Conservation (phyloP, 495 filamentous ascomycete genomes). For the Cladorrhinum samala region DNA sequence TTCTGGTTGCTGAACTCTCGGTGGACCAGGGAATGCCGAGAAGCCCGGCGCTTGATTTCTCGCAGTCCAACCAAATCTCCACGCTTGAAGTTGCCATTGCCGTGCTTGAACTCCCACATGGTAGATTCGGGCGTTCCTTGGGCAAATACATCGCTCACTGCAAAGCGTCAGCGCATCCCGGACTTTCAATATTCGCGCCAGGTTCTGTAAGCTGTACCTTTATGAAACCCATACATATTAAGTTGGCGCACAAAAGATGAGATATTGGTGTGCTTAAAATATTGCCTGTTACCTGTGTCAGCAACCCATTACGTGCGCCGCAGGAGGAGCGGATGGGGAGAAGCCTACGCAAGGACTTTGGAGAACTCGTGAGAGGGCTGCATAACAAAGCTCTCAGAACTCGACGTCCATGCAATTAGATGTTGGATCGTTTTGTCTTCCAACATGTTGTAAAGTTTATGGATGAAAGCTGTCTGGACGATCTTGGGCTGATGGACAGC, state of each 20-base stretch:
- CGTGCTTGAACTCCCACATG: slow-evolving; percentile 98
- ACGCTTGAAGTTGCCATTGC: slow-evolving; percentile 93
- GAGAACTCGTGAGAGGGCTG: slow-evolving; percentile 96
- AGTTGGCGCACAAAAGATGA: slow-evolving; percentile 96
- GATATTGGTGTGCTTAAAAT: slow-evolving; percentile 99
- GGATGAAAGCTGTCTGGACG: slow-evolving; percentile 98
- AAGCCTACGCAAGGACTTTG: slow-evolving; percentile 88
- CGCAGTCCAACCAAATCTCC: slow-evolving; percentile 86
- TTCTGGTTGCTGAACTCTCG: slow-evolving; percentile 90
- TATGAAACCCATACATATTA: slow-evolving; percentile 99
- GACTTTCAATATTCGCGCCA: too few species aligned
- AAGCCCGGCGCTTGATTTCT: slow-evolving; percentile 96
- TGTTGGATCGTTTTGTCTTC: slow-evolving; percentile 90
- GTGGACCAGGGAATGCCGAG: slow-evolving; percentile 89
- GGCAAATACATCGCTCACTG: slow-evolving; percentile 98
- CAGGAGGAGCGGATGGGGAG: not conserved
- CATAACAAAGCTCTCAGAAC: slow-evolving; percentile 97
- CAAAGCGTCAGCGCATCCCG: not conserved
- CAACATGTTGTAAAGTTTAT: slow-evolving; percentile 99
- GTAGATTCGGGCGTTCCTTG: slow-evolving; percentile 92
- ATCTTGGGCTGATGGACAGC: slow-evolving; percentile 95
- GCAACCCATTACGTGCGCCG: not conserved
- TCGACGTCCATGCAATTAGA: slow-evolving; percentile 89
- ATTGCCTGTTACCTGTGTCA: slow-evolving; percentile 54
- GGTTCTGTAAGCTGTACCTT: slow-evolving; percentile 57